Base-by-base conservation (phyloP, 345 rosid genomes). In the Aurinia saxatilis region DNA sequence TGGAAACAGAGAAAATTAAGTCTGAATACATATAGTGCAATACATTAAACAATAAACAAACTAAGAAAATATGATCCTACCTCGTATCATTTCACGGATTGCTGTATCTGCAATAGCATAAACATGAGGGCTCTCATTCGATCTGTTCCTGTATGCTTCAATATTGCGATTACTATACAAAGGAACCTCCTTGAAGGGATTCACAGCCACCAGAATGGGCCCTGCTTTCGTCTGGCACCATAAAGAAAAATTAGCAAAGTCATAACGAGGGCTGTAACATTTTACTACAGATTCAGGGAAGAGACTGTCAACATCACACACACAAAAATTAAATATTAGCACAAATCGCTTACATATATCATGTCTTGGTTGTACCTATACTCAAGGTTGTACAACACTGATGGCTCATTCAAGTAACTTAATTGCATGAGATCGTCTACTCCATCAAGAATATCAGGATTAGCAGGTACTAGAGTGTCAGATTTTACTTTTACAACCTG, bases 391-490 rank as follows among this genome's bases (percentile, higher is more conserved):
- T 89, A 77, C 82, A 92, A 81, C 68, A 89, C 86, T 1, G 96
- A 81, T 33, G 97, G 98, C 68, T 92, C 98, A 50, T 89, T 92
- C 74, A 92, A 76, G 83, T 82, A 92, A 87, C 91, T 85, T 72
- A 92, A 90, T 63, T 85, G 92, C 67, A 81, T 75, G 65, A 92
- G 95, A 78, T 92, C 95, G 50, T 83, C 89, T 51, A 80, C 93
- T 36, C 91, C 95, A 73, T 82, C 87, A 37, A 92, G 82, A 49
- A 92, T 79, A 72, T 85, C 87, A 3, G 98, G 95, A 77, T 89
- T 92, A 63, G 98, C 90, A 57, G 98, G 91, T 48, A 87, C 80
- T 64, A 92, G 81, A 18, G 80, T 80, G 34, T 68, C 78, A 35
- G 81, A 73, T 10, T 76, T 63, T 53, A 88, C 95, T 74, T 81